Evolutionary conservation across 805 yeast species (phyloP).

Genomic region (Wickerhamiella azymoides): DNA sequence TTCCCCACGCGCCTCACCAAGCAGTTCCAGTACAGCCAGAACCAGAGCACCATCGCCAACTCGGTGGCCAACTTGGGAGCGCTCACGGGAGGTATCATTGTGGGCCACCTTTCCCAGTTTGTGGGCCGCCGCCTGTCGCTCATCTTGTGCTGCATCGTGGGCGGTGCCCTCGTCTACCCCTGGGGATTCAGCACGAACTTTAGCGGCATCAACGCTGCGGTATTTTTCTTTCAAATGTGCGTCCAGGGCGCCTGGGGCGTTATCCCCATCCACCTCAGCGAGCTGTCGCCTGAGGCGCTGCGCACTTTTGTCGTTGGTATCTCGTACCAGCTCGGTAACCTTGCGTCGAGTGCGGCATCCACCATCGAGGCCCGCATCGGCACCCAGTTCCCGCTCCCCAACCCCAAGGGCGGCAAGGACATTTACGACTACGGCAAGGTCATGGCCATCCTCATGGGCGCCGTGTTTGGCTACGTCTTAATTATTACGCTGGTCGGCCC

Average conservation of each 20-base stretch:
- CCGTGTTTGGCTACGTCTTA: slow-evolving; percentile 42
- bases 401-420: slow-evolving; percentile 22
- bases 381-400: slow-evolving; percentile 39
- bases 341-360: slow-evolving; percentile 56
- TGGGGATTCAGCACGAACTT: slow-evolving; percentile 35
- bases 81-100: slow-evolving; percentile 44
- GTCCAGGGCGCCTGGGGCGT: slow-evolving; percentile 71
- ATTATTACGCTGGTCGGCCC: slow-evolving; percentile 43
- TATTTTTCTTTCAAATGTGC: slow-evolving; percentile 48
- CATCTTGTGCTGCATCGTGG: slow-evolving; percentile 35
- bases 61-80: slow-evolving; percentile 57
- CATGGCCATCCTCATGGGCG: slow-evolving; percentile 56
- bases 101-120: slow-evolving; percentile 44
- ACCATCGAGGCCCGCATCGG: slow-evolving; percentile 59
- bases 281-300: slow-evolving; percentile 50
- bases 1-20: slow-evolving; percentile 48
- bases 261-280: slow-evolving; percentile 50
- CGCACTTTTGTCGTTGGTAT: slow-evolving; percentile 49
- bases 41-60: slow-evolving; percentile 45
- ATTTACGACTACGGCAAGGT: slow-evolving; percentile 51
- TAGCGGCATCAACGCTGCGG: slow-evolving; percentile 43
- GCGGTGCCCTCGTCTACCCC: slow-evolving; percentile 52
- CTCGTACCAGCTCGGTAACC: slow-evolving; percentile 58
- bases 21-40: slow-evolving; percentile 34
- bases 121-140: slow-evolving; percentile 50